These are phyloP conservation scores for Amanita thiersii DNA, from an alignment of 768 basidiomycete species.

Conservation along the genomic window DNA sequence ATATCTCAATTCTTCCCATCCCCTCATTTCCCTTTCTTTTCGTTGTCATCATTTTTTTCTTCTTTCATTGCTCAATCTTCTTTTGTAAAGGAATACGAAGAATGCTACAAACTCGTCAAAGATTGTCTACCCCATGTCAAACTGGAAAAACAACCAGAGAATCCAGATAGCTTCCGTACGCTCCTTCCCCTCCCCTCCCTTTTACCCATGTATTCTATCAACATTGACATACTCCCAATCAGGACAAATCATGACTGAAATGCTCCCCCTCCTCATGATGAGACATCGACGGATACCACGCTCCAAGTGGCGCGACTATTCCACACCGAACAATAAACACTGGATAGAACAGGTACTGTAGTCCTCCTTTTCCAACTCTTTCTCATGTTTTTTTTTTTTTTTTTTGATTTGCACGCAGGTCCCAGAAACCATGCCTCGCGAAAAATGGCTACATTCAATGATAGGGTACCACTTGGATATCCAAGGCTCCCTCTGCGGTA, in stretches of 20 bases:
- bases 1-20: slow-evolving; percentile 13
- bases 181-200: slow-evolving; percentile 8
- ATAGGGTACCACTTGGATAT: slow-evolving; percentile 73
- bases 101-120: slow-evolving; percentile 50
- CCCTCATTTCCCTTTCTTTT: slow-evolving; percentile 9
- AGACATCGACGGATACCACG: slow-evolving; percentile 73
- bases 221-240: slow-evolving; percentile 8
- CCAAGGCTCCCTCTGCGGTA: slow-evolving; percentile 66
- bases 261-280: slow-evolving; percentile 82
- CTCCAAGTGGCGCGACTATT: slow-evolving; percentile 62
- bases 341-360: slow-evolving; percentile 72
- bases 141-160: slow-evolving; percentile 44
- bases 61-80: too few relatives aligned
- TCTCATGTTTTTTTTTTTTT: background rate
- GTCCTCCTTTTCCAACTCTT: background rate
- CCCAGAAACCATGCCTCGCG: slow-evolving; percentile 53
- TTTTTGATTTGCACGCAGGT: slow-evolving; percentile 24
- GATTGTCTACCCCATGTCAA: slow-evolving; percentile 52
- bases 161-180: slow-evolving; percentile 64
- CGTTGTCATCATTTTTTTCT: slow-evolving; percentile 6
- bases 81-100: slow-evolving; percentile 79
- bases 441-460: slow-evolving; percentile 61
- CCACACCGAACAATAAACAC: slow-evolving; percentile 57
- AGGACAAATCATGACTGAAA: slow-evolving; percentile 68
- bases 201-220: background rate